Percentiles rank a stretch among this genome's conserved stretches.
phyloP scores from a whole-genome alignment of 306 rosid genomes.

The Malus asiatica region DNA sequence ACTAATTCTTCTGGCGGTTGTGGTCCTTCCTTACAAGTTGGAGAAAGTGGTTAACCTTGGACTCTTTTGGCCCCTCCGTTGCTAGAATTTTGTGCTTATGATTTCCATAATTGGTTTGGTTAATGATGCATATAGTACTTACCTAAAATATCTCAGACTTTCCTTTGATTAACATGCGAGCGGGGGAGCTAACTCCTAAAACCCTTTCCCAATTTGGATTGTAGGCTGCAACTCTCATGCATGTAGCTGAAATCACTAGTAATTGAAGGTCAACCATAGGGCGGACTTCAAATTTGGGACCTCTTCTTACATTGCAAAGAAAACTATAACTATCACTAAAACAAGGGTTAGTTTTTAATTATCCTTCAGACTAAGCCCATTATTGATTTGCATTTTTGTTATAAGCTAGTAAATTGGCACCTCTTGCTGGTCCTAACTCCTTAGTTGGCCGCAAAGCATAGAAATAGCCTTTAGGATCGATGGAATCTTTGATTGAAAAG shows the following conservation, averaged over 20 bases:
- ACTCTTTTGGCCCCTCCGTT: background rate
- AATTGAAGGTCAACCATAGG: background rate
- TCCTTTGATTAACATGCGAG: too few species aligned
- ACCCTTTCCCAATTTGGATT: too few species aligned
- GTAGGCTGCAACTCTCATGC: too few species aligned
- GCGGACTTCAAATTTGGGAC: background rate
- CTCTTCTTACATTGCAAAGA: background rate
- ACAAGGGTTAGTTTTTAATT: background rate
- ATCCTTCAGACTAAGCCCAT: background rate
- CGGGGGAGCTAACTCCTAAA: too few species aligned
- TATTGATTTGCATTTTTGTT: background rate
- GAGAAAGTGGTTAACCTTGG: conserved; percentile 17
- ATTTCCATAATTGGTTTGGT: background rate
- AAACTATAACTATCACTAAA: too few species aligned
- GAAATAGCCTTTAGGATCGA: conserved; percentile 8
- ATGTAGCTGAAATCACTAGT: background rate
- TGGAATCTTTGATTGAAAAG: background rate
- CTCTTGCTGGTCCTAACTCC: conserved; percentile 18
- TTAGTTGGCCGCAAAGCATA: conserved; percentile 22
- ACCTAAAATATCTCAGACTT: background rate
- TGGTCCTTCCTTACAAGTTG: conserved; percentile 45
- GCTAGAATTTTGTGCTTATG: background rate
- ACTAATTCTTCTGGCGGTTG: conserved; percentile 9
- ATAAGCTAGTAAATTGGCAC: background rate
- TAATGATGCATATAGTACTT: background rate